Base-by-base conservation (phyloP, 768 basidiomycete species). In the Rhizopogon sp. region DNA sequence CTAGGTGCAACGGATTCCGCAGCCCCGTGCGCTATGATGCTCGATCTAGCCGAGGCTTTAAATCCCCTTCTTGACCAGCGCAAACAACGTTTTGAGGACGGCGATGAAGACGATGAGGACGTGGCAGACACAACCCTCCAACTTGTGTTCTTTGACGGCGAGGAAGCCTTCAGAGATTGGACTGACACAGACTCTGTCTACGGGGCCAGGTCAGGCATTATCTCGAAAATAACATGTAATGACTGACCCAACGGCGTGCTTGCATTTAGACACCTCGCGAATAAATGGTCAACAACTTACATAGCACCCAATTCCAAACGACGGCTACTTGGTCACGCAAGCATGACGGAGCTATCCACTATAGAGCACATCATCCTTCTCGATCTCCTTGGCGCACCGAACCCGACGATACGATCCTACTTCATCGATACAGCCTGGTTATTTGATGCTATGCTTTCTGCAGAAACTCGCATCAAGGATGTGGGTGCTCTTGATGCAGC, bases 1-100 rank as follows among this genome's bases (percentile, higher is more conserved):
- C 75, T 99, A 64, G 97, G 97, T 35, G 97, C 97, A 8, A 98
- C 94, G 9, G 97, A 99, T 67, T 97, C 94, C 1, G 97, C 95
- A 6, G 93, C 92, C 35, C 86, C 97, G 2, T 98, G 95, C 60
- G 93, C 94, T 4, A 86, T 98, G 72, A 80, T 99, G 75, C 81
- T 98, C 29, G 94, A 98, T 70, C 74, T 98, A 14, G 97, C 94
- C 0, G 90, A 94, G 70, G 73, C 88, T 5, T 72, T 98, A 39
- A 82, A 90, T 56, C 84, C 83, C 0, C 72, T 95, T 40, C 70
- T 98, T 16, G 78, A 88, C 35, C 73, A 76, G 11, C 79, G 87
- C 22, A 72, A 78, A 43, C 72, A 78, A 53, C 76, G 81, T 31
- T 58, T 88, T 6, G 78, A 82, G 31, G 75, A 76, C 2, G 85